These are phyloP conservation scores for Aspergillus glaucus DNA, from an alignment of 2,329 filamentous ascomycete species.

Conservation along the genomic window DNA sequence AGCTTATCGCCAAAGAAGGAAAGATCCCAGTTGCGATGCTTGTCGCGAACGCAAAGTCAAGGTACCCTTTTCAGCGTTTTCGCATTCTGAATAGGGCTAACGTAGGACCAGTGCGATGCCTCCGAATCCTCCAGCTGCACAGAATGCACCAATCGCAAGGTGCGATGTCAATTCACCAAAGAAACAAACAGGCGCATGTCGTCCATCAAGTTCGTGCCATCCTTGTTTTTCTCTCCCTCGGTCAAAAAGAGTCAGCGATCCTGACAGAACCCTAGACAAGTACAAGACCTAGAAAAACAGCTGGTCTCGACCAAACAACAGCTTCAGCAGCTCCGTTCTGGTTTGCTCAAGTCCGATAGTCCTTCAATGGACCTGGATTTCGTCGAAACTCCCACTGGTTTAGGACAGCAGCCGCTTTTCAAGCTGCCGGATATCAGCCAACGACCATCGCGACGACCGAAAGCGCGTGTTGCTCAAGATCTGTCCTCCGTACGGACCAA, in stretches of 20 bases:
- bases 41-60: conserved; percentile 77
- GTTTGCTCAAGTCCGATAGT: conserved; percentile 49
- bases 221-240: conserved; percentile 1
- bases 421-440: conserved; percentile 61
- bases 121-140: conserved; percentile 95
- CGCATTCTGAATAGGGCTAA: conserved; percentile 1
- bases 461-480: conserved; percentile 59
- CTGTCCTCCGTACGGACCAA: conserved; percentile 66
- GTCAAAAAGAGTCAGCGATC: conserved; percentile 2
- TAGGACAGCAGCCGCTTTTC: conserved; percentile 38
- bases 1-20: conserved; percentile 88
- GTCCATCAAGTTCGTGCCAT: conserved; percentile 70
- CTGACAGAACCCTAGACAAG: conserved; percentile 53
- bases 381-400: conserved; percentile 17
- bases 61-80: conserved; percentile 28
- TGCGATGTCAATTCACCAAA: conserved; percentile 98
- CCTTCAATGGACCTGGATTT: conserved; percentile 37
- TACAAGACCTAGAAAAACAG: conserved; percentile 93
- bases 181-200: conserved; percentile 98
- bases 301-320: conserved; percentile 73
- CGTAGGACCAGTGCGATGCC: conserved; percentile 65
- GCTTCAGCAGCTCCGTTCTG: conserved; percentile 65
- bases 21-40: conserved; percentile 96
- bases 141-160: conserved; percentile 91
- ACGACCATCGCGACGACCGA: conserved; percentile 58